Percentiles rank a stretch among this genome's conserved stretches.
These are phyloP conservation scores for Dalbergia cochinchinensis DNA, from an alignment of 306 rosid species.

Conservation along the genomic window DNA sequence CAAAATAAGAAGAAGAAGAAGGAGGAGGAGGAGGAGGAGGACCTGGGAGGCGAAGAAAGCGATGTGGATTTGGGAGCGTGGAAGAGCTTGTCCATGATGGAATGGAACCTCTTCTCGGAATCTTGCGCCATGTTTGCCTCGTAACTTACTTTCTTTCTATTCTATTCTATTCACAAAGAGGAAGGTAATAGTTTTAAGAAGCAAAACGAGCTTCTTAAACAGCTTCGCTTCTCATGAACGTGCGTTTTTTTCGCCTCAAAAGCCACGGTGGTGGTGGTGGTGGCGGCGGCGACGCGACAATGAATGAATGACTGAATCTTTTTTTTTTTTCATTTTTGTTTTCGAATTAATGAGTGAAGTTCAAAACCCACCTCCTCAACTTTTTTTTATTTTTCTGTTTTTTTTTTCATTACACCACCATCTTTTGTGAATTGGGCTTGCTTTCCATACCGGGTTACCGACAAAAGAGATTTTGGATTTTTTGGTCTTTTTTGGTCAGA, in stretches of 20 bases:
- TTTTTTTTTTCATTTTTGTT: no score
- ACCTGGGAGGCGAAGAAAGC: slow-evolving; percentile 74
- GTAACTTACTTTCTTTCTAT: neutral
- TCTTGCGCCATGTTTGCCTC: slow-evolving; percentile 63
- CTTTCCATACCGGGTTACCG: no score
- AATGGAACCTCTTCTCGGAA: slow-evolving; percentile 80
- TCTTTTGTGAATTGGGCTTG: no score
- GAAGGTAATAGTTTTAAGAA: neutral
- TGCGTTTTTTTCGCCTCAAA: no score
- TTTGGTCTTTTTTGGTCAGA: no score
- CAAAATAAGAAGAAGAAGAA: neutral
- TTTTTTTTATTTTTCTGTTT: no score
- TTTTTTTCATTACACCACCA: no score
- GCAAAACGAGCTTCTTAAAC: neutral
- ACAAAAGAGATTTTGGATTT: no score
- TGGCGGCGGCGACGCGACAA: neutral
- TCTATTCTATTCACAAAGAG: slow-evolving; percentile 6
- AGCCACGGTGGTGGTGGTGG: neutral
- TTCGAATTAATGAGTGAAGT: neutral
- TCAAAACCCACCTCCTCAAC: neutral
- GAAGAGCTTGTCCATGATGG: slow-evolving; percentile 88
- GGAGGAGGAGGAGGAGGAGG: slow-evolving; percentile 50
- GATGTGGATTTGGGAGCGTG: slow-evolving; percentile 65
- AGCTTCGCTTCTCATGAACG: neutral
- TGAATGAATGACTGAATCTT: neutral